phyloP scores from a whole-genome alignment of 345 rosid species.

The Populus ilicifolia region DNA sequence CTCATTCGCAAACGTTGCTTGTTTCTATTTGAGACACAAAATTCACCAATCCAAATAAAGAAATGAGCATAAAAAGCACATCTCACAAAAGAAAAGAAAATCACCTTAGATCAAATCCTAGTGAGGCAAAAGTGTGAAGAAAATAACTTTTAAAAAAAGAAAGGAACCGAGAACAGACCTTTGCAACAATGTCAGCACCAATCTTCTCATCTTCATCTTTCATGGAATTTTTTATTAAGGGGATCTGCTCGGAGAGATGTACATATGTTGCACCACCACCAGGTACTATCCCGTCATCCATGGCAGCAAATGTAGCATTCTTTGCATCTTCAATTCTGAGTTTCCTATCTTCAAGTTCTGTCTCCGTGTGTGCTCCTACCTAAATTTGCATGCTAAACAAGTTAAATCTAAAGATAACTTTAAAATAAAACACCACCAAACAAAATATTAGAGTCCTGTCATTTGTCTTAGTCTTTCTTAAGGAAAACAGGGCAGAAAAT shows the following conservation, averaged over 20 bases:
- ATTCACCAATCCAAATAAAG: neutral
- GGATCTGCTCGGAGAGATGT: conserved; percentile 58
- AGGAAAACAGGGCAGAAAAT: neutral
- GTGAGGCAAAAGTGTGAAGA: neutral
- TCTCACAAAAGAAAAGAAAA: neutral
- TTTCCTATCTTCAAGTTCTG: conserved; percentile 85
- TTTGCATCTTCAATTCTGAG: conserved; percentile 89
- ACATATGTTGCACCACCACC: conserved; percentile 85
- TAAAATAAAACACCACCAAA: neutral
- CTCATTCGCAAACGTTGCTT: neutral
- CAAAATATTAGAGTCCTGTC: neutral
- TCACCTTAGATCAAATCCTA: neutral
- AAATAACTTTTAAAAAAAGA: neutral
- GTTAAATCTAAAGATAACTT: neutral
- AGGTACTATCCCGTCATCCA: conserved; percentile 85
- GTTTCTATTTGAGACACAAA: neutral
- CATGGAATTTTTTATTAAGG: conserved; percentile 47
- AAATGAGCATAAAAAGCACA: neutral
- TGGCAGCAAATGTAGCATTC: conserved; percentile 87
- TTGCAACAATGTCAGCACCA: conserved; percentile 67
- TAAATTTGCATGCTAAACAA: conserved; percentile 33
- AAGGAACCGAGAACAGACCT: conserved; percentile 28
- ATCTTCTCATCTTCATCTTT: conserved; percentile 61
- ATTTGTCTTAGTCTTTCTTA: neutral
- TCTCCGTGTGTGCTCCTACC: conserved; percentile 89